Conservation (phyloP, 352 stramenopile genomes). For the Pythium pyrilobum region DNA sequence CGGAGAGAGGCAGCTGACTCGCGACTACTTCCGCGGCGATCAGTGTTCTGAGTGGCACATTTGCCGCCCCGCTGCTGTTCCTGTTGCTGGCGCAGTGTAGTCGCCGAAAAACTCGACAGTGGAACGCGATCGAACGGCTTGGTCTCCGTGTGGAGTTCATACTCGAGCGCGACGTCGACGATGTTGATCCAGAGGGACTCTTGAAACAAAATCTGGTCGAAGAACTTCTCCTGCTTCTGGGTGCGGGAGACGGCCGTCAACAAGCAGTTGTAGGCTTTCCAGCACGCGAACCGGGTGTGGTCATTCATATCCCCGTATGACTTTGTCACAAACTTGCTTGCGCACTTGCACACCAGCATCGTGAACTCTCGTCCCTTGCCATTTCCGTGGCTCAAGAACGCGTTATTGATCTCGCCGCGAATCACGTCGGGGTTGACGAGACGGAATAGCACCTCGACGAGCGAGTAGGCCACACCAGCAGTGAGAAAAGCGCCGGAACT, state of each 20-base stretch:
- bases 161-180: conserved; percentile 35
- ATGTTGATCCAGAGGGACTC: conserved; percentile 66
- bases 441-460: conserved; percentile 65
- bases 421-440: conserved; percentile 59
- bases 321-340: conserved; percentile 69
- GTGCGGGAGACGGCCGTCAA: conserved; percentile 71
- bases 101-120: conserved; percentile 41
- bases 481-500: conserved; percentile 33
- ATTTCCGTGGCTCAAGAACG: conserved; percentile 61
- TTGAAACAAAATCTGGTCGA: conserved; percentile 81
- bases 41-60: conserved; percentile 1
- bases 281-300: conserved; percentile 40
- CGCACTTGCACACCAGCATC: conserved; percentile 81
- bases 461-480: conserved; percentile 47
- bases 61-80: conserved; percentile 21
- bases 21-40: conserved; percentile 14
- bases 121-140: conserved; percentile 44
- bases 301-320: conserved; percentile 30
- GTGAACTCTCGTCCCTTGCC: conserved; percentile 78
- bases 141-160: conserved; percentile 46
- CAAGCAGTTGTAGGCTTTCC: conserved; percentile 69
- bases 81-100: conserved; percentile 29
- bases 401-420: conserved; percentile 58
- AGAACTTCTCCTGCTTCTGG: conserved; percentile 86
- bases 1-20: conserved; percentile 29